A percentile compares a stretch with the other conserved stretches of the same genome.
Conservation (phyloP, 495 filamentous ascomycete species). For the Trichodelitschia bisporula region DNA sequence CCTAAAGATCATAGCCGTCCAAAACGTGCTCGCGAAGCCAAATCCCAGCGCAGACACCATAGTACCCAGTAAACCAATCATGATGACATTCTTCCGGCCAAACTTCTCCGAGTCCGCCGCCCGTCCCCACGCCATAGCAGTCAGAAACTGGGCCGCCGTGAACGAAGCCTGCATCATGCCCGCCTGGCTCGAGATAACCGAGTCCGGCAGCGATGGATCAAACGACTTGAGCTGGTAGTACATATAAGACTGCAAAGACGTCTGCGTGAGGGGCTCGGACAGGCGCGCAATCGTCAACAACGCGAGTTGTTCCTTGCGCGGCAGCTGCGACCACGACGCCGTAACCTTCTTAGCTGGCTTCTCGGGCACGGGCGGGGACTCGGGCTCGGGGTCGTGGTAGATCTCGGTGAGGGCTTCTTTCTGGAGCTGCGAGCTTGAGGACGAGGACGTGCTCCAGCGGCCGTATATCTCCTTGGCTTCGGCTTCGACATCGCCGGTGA, state of each 20-base stretch:
- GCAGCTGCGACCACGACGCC: no score
- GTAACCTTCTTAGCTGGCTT: no score
- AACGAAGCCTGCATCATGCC: conserved; percentile 60
- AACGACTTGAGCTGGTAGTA: conserved; percentile 32
- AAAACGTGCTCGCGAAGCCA: conserved; percentile 48
- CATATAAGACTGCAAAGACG: conserved; percentile 40
- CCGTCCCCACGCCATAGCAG: conserved; percentile 65
- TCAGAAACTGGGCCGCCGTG: conserved; percentile 61
- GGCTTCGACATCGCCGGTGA: no score
- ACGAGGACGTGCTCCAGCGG: no score
- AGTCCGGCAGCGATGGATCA: conserved; percentile 14
- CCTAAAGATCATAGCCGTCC: conserved; percentile 48
- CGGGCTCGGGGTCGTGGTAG: no score
- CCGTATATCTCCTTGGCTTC: no score
- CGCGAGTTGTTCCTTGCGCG: conserved; percentile 47
- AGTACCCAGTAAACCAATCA: conserved; percentile 52
- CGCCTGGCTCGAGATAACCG: conserved; percentile 15
- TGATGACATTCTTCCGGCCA: conserved; percentile 51
- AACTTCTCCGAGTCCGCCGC: conserved; percentile 43
- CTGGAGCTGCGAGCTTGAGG: no score
- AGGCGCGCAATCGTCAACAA: conserved; percentile 51
- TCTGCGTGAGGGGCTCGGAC: conserved; percentile 59
- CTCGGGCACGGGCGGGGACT: no score
- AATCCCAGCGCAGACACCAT: conserved; percentile 53
- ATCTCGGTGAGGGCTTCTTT: no score